Conservation (phyloP, 2,329 filamentous ascomycete genomes). For the Alternaria sp. region DNA sequence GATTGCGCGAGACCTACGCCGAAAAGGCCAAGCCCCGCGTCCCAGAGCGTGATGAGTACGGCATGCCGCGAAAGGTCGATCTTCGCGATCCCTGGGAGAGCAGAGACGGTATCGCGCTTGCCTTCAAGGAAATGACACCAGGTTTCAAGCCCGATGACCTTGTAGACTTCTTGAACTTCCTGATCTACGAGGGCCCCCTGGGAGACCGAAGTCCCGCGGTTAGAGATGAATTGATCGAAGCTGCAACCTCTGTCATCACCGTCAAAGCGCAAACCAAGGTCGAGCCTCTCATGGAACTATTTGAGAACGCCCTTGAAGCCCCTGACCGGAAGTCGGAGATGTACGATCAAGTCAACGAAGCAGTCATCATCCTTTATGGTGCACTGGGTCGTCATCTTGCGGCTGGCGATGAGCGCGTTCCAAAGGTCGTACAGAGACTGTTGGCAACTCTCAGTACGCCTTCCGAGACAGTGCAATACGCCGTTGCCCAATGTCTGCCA, state of each 20-base stretch:
- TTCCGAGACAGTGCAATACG: conserved; percentile 95
- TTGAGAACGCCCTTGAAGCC: conserved; percentile 85
- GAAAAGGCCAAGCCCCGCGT: conserved; percentile 82
- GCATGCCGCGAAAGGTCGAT: conserved; percentile 91
- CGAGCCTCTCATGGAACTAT: conserved; percentile 88
- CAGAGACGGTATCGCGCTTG: conserved; percentile 84
- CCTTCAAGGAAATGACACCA: conserved; percentile 80
- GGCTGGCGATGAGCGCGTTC: conserved; percentile 83
- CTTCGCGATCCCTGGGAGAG: conserved; percentile 89
- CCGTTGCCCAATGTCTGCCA: conserved; percentile 91
- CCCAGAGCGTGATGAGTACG: conserved; percentile 87
- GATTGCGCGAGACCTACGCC: conserved; percentile 73
- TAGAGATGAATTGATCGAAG: conserved; percentile 88
- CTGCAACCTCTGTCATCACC: conserved; percentile 81
- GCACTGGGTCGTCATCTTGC: conserved; percentile 88
- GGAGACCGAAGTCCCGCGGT: conserved; percentile 80
- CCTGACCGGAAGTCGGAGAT: conserved; percentile 81
- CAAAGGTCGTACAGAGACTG: conserved; percentile 84
- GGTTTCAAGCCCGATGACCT: conserved; percentile 73
- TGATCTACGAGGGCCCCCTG: conserved; percentile 86
- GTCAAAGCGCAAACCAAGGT: conserved; percentile 81
- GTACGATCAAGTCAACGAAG: conserved; percentile 91
- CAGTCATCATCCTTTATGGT: conserved; percentile 96
- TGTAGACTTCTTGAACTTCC: conserved; percentile 79
- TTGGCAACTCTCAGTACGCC: conserved; percentile 89